Evolutionary conservation across 345 rosid species (phyloP).

Genomic region (Euphorbia lathyris): DNA sequence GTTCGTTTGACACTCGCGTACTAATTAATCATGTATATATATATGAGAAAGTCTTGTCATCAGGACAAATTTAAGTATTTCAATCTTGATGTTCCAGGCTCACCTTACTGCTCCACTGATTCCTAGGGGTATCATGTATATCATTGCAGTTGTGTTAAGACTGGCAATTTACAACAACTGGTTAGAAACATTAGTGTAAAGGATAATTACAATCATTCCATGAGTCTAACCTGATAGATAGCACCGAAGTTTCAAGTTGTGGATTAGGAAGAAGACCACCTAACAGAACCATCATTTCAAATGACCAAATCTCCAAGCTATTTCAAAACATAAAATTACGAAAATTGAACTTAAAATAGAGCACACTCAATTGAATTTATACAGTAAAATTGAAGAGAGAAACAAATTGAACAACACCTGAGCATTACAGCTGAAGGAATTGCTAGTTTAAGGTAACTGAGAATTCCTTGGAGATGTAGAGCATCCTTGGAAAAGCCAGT

Average conservation of each 20-base stretch:
- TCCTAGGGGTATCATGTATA: slow-evolving; percentile 28
- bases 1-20: slow-evolving; percentile 34
- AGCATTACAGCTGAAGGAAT: slow-evolving; percentile 49
- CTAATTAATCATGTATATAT: slow-evolving; percentile 5
- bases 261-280: slow-evolving; percentile 52
- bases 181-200: not conserved
- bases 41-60: not conserved
- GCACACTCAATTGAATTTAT: not conserved
- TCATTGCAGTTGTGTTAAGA: slow-evolving; percentile 17
- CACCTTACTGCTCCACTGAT: slow-evolving; percentile 30
- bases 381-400: not conserved
- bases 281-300: slow-evolving; percentile 35
- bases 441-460: slow-evolving; percentile 30
- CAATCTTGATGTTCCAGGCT: not conserved
- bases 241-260: slow-evolving; percentile 39
- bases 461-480: slow-evolving; percentile 8
- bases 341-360: not conserved
- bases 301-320: slow-evolving; percentile 49
- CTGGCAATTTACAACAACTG: slow-evolving; percentile 15
- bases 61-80: not conserved
- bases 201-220: not conserved
- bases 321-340: not conserved
- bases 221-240: slow-evolving; percentile 38
- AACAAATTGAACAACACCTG: slow-evolving; percentile 21
- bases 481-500: slow-evolving; percentile 38